Evolutionary conservation across 176 grass and related monocot species (phyloP).

Genomic region (Paspalum vaginatum): DNA sequence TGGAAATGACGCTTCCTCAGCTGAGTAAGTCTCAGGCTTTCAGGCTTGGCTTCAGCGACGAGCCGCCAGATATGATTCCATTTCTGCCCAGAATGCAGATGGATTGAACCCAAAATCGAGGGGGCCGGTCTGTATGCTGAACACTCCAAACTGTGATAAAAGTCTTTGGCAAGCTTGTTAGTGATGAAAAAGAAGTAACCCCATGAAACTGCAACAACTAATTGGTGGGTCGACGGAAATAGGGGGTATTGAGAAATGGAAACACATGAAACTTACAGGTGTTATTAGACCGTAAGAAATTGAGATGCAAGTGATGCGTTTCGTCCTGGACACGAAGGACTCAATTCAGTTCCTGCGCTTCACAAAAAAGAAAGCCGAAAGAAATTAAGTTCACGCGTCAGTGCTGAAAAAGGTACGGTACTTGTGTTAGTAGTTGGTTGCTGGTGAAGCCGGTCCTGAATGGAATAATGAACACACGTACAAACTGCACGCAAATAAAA

Average conservation of each 20-base stretch:
- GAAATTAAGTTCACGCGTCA: background rate
- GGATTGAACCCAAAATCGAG: background rate
- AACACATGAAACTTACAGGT: no score
- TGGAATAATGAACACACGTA: background rate
- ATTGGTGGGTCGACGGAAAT: no score
- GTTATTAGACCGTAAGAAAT: no score
- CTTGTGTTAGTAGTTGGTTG: background rate
- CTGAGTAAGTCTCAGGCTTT: background rate
- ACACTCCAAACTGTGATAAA: no score
- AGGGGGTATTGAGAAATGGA: no score
- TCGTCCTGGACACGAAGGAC: background rate
- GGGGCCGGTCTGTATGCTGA: no score
- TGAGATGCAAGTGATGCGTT: no score
- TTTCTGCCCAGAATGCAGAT: background rate
- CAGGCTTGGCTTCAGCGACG: no score
- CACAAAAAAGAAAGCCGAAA: background rate
- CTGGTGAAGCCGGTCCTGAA: background rate
- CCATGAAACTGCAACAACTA: no score
- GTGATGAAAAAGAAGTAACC: no score
- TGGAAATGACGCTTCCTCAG: background rate
- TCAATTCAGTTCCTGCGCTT: background rate
- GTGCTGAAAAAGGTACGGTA: background rate
- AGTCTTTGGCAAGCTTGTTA: no score
- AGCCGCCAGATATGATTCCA: background rate
- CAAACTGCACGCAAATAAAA: no score